Percentiles rank a stretch among this genome's conserved stretches.
Conservation (phyloP, 2,329 filamentous ascomycete species). For the Penicillium verrucosum region DNA sequence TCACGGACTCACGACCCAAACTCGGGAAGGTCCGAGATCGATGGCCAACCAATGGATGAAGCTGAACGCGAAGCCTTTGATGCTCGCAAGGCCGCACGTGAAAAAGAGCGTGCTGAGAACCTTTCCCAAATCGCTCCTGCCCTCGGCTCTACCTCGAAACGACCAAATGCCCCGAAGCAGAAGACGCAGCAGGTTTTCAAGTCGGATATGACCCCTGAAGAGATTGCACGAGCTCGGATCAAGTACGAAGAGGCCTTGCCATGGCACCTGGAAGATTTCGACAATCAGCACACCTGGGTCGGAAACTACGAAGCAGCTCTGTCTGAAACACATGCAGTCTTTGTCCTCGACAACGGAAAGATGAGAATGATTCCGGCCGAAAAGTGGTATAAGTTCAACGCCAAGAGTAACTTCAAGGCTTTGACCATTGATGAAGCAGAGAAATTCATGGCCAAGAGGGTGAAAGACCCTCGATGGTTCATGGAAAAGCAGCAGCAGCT, state of each 20-base stretch:
- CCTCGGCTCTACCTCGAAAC: conserved; percentile 64
- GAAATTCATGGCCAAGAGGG: conserved; percentile 74
- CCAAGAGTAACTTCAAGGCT: conserved; percentile 62
- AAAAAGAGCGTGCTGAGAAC: conserved; percentile 81
- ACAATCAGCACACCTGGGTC: conserved; percentile 91
- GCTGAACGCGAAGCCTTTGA: conserved; percentile 59
- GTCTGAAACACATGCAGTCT: conserved; percentile 75
- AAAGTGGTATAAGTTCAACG: conserved; percentile 77
- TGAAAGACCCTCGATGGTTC: conserved; percentile 75
- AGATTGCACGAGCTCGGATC: conserved; percentile 62
- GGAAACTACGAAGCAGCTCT: conserved; percentile 86
- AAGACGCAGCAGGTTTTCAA: conserved; percentile 84
- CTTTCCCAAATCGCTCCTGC: conserved; percentile 90
- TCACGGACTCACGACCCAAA: conserved; percentile 56
- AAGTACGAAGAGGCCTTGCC: conserved; percentile 93
- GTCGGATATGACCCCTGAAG: conserved; percentile 70
- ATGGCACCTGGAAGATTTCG: conserved; percentile 95
- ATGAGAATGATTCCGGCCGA: conserved; percentile 89
- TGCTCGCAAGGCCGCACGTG: conserved; percentile 67
- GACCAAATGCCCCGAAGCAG: conserved; percentile 65
- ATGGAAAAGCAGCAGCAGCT: conserved; percentile 59
- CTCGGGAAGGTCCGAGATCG: conserved; percentile 42
- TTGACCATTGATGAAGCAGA: conserved; percentile 83
- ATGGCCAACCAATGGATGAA: conserved; percentile 59
- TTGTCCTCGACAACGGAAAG: conserved; percentile 67